Conservation (phyloP, 257 asterid species). For the Fraxinus cuspidata region DNA sequence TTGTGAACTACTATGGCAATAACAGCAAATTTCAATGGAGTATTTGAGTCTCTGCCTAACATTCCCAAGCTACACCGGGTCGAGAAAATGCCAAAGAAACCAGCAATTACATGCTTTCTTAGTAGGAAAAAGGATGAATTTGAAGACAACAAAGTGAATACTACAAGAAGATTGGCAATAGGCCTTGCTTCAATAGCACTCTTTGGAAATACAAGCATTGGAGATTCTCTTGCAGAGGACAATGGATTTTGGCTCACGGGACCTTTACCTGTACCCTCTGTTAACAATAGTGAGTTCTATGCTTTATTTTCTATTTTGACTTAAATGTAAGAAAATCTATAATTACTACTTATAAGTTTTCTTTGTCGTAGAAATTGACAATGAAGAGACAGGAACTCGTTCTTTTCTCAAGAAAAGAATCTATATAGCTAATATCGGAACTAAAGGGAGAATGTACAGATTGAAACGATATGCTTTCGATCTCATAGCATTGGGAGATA, state of each 20-base stretch:
- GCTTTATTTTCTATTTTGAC: neutral
- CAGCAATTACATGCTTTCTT: conserved; percentile 25
- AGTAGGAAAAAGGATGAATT: conserved; percentile 28
- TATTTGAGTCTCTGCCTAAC: conserved; percentile 41
- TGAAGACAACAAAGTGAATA: conserved; percentile 25
- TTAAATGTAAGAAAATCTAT: neutral
- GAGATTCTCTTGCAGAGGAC: conserved; percentile 54
- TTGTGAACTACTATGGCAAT: conserved; percentile 41
- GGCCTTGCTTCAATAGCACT: conserved; percentile 51
- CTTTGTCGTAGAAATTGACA: conserved; percentile 47
- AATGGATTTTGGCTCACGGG: conserved; percentile 68
- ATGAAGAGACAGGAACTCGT: conserved; percentile 70
- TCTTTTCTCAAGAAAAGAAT: conserved; percentile 59
- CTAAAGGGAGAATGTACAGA: conserved; percentile 59
- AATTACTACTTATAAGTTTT: neutral
- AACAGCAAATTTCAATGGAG: conserved; percentile 37
- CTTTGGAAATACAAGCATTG: conserved; percentile 34
- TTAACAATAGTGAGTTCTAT: conserved; percentile 48
- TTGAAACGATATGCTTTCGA: conserved; percentile 74
- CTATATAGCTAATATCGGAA: conserved; percentile 67
- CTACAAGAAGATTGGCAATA: conserved; percentile 48
- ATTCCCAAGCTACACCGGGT: conserved; percentile 31
- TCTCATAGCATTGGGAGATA: conserved; percentile 73
- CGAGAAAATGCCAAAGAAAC: conserved; percentile 22
- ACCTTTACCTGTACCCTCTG: conserved; percentile 60